phyloP scores from a whole-genome alignment of 1,284 basidiomycete species.

The Laetiporus sulphureus region DNA sequence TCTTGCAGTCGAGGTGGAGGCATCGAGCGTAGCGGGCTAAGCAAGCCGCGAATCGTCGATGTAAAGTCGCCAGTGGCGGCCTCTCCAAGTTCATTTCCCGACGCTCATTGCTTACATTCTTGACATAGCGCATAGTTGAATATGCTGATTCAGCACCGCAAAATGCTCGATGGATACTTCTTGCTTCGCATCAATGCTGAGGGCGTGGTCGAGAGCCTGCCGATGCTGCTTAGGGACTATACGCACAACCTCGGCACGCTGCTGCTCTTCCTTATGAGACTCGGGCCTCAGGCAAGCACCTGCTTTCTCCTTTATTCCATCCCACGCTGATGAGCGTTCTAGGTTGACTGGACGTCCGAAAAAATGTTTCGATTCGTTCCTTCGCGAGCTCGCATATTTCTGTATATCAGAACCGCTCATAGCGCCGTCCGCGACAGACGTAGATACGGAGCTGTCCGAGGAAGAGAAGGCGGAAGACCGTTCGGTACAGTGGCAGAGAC shows the following conservation, averaged over 20 bases:
- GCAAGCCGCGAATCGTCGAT: constrained; percentile 59
- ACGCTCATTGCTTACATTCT: too few species aligned
- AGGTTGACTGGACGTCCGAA: constrained; percentile 90
- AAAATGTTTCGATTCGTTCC: constrained; percentile 83
- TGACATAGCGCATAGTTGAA: constrained; percentile 50
- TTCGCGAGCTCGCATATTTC: constrained; percentile 89
- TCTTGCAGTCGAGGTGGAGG: constrained; percentile 72
- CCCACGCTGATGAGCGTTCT: too few species aligned
- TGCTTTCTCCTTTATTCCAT: neutral
- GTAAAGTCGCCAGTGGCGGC: too few species aligned
- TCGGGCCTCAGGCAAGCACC: constrained; percentile 74
- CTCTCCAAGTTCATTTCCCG: too few species aligned
- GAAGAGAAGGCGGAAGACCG: constrained; percentile 40
- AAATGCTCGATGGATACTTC: constrained; percentile 95
- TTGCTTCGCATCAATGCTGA: constrained; percentile 61
- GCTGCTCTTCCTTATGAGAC: constrained; percentile 79
- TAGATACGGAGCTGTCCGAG: constrained; percentile 2
- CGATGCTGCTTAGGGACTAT: constrained; percentile 79
- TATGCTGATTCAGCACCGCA: constrained; percentile 52
- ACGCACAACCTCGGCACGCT: constrained; percentile 83
- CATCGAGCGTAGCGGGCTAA: constrained; percentile 41
- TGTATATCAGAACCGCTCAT: constrained; percentile 66
- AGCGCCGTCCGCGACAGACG: constrained; percentile 12
- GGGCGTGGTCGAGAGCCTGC: constrained; percentile 70
- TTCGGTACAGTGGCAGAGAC: constrained; percentile 75